phyloP scores from a whole-genome alignment of 2,329 filamentous ascomycete genomes.

The Tolypocladium ovalisporum region DNA sequence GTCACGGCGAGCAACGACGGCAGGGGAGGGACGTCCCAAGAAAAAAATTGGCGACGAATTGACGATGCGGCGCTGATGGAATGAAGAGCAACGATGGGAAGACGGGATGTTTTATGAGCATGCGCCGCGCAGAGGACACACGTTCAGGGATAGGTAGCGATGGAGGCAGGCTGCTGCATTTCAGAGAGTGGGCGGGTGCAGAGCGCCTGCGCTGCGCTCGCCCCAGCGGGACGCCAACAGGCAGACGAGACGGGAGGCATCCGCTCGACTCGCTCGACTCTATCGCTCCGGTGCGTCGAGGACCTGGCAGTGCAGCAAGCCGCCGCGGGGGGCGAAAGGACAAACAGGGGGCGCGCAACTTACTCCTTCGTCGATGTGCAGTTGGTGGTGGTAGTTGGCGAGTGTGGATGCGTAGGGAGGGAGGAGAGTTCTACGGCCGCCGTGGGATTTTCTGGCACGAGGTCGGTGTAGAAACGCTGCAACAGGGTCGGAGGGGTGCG shows the following conservation, averaged over 20 bases:
- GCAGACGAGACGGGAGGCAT: background rate
- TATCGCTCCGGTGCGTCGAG: too few relatives aligned
- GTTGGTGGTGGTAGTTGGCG: conserved; percentile 1
- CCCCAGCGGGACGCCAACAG: background rate
- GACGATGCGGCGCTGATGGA: background rate
- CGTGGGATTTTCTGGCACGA: conserved; percentile 3
- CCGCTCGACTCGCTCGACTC: background rate
- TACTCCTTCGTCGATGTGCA: conserved; percentile 8
- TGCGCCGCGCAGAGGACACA: conserved; percentile 12
- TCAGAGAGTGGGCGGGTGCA: conserved; percentile 7
- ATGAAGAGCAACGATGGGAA: background rate
- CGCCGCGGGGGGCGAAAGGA: background rate
- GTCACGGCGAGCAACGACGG: conserved; percentile 1
- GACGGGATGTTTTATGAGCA: conserved; percentile 1
- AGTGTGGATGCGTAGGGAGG: conserved; percentile 4
- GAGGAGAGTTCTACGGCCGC: conserved; percentile 4
- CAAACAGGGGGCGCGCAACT: conserved; percentile 1
- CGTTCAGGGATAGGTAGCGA: conserved; percentile 8
- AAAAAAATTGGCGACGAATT: background rate
- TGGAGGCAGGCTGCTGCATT: conserved; percentile 5
- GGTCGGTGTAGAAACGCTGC: conserved; percentile 1
- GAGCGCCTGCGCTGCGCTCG: background rate
- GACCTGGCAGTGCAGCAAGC: background rate
- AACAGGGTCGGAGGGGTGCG: background rate
- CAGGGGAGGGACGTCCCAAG: background rate